A percentile compares a stretch with the other conserved stretches of the same genome.
These are phyloP conservation scores for Botrytis tulipae DNA, from an alignment of 2,329 filamentous ascomycete species.

Conservation along the genomic window DNA sequence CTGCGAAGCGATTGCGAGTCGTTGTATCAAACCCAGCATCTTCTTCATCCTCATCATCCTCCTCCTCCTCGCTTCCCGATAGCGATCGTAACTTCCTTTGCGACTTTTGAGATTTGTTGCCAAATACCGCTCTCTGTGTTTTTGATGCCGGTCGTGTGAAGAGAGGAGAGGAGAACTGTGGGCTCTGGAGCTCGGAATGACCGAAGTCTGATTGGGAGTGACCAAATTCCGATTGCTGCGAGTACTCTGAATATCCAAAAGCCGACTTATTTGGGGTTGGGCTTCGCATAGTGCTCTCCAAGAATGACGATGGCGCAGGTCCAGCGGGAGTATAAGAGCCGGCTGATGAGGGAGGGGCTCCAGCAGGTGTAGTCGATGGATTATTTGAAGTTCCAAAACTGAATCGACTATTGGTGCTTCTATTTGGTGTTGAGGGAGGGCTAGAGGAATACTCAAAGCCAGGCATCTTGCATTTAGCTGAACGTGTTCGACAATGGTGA, in stretches of 20 bases:
- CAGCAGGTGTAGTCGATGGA: constrained; percentile 57
- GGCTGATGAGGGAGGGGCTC: constrained; percentile 51
- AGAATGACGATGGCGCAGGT: constrained; percentile 49
- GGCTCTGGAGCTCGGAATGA: constrained; percentile 26
- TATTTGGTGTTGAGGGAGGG: constrained; percentile 40
- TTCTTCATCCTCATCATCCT: constrained; percentile 46
- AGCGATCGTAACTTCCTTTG: constrained; percentile 27
- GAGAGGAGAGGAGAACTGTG: constrained; percentile 24
- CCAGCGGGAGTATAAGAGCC: constrained; percentile 57
- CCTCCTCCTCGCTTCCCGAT: constrained; percentile 43
- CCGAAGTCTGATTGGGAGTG: constrained; percentile 29
- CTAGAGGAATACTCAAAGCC: constrained; percentile 36
- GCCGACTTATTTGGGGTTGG: constrained; percentile 33
- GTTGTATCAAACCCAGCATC: constrained; percentile 42
- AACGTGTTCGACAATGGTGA: neutral
- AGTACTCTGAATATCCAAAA: constrained; percentile 35
- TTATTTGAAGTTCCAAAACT: constrained; percentile 38
- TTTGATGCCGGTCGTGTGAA: constrained; percentile 28
- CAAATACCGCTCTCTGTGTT: constrained; percentile 44
- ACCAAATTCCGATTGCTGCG: constrained; percentile 36
- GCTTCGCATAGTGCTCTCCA: constrained; percentile 51
- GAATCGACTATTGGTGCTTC: constrained; percentile 32
- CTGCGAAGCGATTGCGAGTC: constrained; percentile 39
- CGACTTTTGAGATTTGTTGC: constrained; percentile 15
- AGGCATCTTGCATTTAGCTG: constrained; percentile 25